Evolutionary conservation across 2,329 filamentous ascomycete genomes (phyloP), one percentile per base, ranked within the genome.

Genomic region (Cryphonectria radicalis): DNA sequence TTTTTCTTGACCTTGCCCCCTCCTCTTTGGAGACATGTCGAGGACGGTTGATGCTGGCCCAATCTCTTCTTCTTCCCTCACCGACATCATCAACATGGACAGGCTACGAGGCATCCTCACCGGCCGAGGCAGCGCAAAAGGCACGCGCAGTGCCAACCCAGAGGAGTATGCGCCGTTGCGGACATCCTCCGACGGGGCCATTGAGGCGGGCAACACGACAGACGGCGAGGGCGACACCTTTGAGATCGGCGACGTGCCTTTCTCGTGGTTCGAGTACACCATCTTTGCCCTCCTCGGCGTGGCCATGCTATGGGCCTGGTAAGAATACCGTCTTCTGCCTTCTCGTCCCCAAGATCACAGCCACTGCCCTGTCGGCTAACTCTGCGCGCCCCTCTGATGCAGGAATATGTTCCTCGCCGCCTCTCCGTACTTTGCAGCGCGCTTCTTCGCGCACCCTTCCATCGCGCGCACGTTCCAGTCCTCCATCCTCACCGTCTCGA

Each of bases 361-460:
- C 74, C 65, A 67, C 46, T 40, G 28, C 63, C 69, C 32, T 32
- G 66, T 67, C 28, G 46, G 64, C 63, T 53, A 13, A 65, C 67
- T 62, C 43, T 35, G 28, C 14, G 17, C 40, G 53, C 28, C 25
- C 50, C 5, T 17, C 53, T 19, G 8, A 22, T 35, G 60, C 75
- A 95, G 94, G 94, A 98, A 98, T 84, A 98, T 98, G 95, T 98
- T 98, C 81, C 89, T 98, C 76, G 95, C 96, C 63, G 94, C 95
- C 11, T 93, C 94, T 1, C 94, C 95, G 5, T 98, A 98, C 84
- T 98, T 98, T 82, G 90, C 95, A 77, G 86, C 85, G 66, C 93
- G 95, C 76, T 97, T 98, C 81, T 83, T 87, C 63, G 85, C 87
- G 72, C 89, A 91, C 78, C 83, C 89, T 68, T 92, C 90, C 86